Conservation (phyloP, 2,329 filamentous ascomycete genomes). For the Ophiostoma sp. region DNA sequence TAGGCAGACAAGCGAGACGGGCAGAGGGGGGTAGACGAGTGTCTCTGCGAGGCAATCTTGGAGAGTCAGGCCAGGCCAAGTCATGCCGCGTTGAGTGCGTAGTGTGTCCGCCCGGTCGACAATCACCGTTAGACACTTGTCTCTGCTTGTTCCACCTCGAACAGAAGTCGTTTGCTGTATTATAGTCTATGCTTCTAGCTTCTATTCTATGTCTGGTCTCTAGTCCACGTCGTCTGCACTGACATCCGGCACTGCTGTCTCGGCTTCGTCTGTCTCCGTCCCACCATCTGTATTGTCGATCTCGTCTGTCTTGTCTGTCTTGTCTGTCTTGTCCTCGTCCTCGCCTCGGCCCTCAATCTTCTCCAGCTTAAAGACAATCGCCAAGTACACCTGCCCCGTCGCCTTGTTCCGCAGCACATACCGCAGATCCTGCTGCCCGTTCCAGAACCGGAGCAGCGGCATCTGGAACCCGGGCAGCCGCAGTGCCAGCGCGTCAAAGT, state of each 20-base stretch:
- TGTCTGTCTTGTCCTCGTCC: conserved; percentile 18
- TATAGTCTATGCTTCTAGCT: background rate
- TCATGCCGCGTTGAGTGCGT: background rate
- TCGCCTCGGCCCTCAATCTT: conserved; percentile 52
- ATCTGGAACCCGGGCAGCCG: conserved; percentile 67
- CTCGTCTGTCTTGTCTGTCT: background rate
- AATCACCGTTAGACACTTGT: background rate
- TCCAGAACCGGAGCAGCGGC: conserved; percentile 72
- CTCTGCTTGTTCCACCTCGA: background rate
- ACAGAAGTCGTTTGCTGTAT: background rate
- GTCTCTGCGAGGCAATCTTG: background rate
- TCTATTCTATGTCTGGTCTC: background rate
- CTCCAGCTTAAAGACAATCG: conserved; percentile 73
- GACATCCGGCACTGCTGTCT: conserved; percentile 28
- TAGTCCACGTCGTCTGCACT: conserved; percentile 44
- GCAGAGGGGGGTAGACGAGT: background rate
- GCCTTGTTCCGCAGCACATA: conserved; percentile 81
- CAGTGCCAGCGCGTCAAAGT: conserved; percentile 70
- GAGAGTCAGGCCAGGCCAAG: background rate
- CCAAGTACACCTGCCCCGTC: conserved; percentile 70
- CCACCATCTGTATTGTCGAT: background rate
- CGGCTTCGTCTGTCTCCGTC: background rate
- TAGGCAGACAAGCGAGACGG: background rate
- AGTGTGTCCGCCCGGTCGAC: background rate
- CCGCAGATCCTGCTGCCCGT: conserved; percentile 71